Conservation (phyloP, 805 yeast genomes). For the Metschnikowia continentalis region DNA sequence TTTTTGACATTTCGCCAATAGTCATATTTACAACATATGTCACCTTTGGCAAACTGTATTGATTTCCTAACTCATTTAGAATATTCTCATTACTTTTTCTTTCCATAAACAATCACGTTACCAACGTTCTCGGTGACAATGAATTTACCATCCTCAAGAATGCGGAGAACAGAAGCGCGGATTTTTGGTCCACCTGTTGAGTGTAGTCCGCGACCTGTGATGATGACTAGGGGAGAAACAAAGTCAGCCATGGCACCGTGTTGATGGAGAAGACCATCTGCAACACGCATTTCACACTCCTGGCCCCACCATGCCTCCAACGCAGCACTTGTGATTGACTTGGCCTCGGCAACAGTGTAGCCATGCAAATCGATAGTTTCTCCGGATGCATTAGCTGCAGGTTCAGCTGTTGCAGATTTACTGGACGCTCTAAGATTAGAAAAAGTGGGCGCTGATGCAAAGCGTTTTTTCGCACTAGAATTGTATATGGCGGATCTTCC, state of each 20-base stretch:
- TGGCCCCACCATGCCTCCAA: conserved; percentile 59
- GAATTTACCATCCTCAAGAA: conserved; percentile 36
- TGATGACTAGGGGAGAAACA: conserved; percentile 42
- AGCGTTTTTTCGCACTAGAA: not conserved
- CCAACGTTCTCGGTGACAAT: conserved; percentile 47
- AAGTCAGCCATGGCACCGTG: conserved; percentile 35
- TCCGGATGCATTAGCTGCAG: not conserved
- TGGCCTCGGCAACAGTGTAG: conserved; percentile 45
- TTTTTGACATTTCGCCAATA: not conserved
- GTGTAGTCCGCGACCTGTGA: conserved; percentile 73
- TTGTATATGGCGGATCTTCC: not conserved
- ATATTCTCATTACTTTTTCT: conserved; percentile 8
- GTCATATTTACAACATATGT: no score
- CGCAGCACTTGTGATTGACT: conserved; percentile 29
- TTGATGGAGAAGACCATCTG: conserved; percentile 33
- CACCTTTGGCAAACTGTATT: no score
- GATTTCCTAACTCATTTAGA: not conserved
- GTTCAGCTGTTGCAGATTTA: not conserved
- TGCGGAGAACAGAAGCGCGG: conserved; percentile 37
- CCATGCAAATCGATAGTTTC: conserved; percentile 54
- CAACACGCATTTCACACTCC: conserved; percentile 43
- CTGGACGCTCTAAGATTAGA: not conserved
- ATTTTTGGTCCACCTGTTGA: conserved; percentile 54
- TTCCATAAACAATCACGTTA: conserved; percentile 42
- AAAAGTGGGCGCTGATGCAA: not conserved